These are phyloP conservation scores for Verticillium nonalfalfae DNA, from an alignment of 2,329 filamentous ascomycete species.

Conservation along the genomic window DNA sequence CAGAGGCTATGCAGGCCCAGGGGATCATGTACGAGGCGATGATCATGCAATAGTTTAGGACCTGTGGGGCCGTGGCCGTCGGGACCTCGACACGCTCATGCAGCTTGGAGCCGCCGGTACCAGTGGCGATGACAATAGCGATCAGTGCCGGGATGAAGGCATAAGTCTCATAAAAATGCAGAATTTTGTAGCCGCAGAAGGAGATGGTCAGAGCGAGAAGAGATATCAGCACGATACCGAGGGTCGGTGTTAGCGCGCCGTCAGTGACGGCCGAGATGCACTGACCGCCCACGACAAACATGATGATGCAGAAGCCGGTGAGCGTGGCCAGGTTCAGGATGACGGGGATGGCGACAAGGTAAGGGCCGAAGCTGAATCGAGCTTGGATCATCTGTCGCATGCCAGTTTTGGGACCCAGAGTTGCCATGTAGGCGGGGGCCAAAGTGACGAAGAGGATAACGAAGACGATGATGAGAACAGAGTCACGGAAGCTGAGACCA, in stretches of 20 bases:
- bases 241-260: conserved; percentile 40
- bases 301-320: conserved; percentile 57
- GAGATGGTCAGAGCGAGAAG: conserved; percentile 52
- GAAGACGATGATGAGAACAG: conserved; percentile 55
- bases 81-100: conserved; percentile 33
- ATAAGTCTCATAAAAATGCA: conserved; percentile 53
- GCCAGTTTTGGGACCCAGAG: conserved; percentile 54
- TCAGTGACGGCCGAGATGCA: conserved; percentile 47
- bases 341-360: conserved; percentile 52
- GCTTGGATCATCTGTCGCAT: conserved; percentile 62
- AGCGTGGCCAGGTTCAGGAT: conserved; percentile 57
- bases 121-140: conserved; percentile 46
- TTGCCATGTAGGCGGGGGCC: conserved; percentile 50
- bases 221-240: conserved; percentile 56
- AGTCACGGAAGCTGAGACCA: conserved; percentile 49
- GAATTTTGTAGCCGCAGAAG: conserved; percentile 52
- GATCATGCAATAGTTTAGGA: conserved; percentile 53
- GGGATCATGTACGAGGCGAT: conserved; percentile 59
- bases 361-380: conserved; percentile 54
- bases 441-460: conserved; percentile 50
- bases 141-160: conserved; percentile 50
- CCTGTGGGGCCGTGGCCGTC: conserved; percentile 32
- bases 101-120: conserved; percentile 45
- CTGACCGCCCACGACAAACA: conserved; percentile 54
- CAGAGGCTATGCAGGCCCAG: conserved; percentile 51